phyloP scores from a whole-genome alignment of 2,329 filamentous ascomycete species.

The Aureobasidium sp. region DNA sequence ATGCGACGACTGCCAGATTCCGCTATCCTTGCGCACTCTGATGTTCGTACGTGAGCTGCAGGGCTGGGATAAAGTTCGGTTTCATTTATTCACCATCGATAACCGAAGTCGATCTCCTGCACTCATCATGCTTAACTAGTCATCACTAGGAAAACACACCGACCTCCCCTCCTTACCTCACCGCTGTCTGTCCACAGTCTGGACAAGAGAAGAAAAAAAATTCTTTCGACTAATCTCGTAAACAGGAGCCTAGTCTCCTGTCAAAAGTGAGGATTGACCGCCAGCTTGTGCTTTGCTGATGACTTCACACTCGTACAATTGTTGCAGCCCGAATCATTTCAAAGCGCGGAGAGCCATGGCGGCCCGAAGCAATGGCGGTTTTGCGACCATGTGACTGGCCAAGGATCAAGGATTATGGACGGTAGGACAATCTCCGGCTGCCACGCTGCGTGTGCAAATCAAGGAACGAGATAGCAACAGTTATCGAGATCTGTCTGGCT shows the following conservation, averaged over 20 bases:
- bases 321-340: neutral
- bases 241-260: neutral
- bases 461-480: conserved; percentile 7
- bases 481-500: neutral
- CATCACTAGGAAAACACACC: neutral
- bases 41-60: neutral
- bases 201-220: neutral
- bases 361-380: conserved; percentile 1
- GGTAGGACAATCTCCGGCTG: neutral
- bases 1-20: neutral
- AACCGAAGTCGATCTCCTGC: conserved; percentile 3
- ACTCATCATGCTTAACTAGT: neutral
- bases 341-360: neutral
- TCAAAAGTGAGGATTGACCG: neutral
- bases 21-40: neutral
- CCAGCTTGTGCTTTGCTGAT: neutral
- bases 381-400: neutral
- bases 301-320: conserved; percentile 1
- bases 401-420: neutral
- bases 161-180: neutral
- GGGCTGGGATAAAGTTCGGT: neutral
- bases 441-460: neutral
- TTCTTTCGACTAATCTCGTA: neutral
- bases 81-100: conserved; percentile 6
- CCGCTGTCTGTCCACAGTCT: neutral